Evolutionary conservation across 371 early-diverging fungal species (phyloP), one percentile per base, ranked within the genome.

Genomic region (Mucor plumbeus): DNA sequence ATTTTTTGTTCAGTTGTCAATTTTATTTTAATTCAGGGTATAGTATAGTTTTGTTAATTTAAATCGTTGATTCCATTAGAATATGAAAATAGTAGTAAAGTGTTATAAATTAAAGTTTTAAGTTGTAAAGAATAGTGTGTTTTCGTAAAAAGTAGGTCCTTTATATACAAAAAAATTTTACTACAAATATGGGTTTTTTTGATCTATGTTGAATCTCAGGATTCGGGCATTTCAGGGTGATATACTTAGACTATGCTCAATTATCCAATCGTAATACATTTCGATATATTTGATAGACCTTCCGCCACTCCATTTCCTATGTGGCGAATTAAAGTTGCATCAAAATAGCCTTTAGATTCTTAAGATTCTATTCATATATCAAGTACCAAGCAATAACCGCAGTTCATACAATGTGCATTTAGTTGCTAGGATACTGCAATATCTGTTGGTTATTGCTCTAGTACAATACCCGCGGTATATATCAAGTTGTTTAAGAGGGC

Each of bases 231-330:
- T 44, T 15, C 50, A 62, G 62, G 62, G 35, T 38, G 19, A 0
- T 19, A 36, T 19, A 26, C 26, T 44, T 21, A 62, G 33, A 48
- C 21, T 41, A 40, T 40, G 31, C 14, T 6, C 15, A 13, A 21
- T 9, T 17, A 36, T 13, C 62, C 62, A 62, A 62, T 62, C 48
- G 53, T 50, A 35, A 19, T n/a, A 7, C 17, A 0, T 31, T 43
- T 60, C 60, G 60, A 60, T 60, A 43, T 60, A 60, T 43, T 60
- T 60, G 60, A 60, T 60, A 60, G 19, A 43, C 33, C 5, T 43
- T 43, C 44, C 44, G 44, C 44, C 44, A 44, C 44, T 44, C 44
- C 44, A 44, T 17, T 17, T 44, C 44, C 44, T 60, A 26, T 26
- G 60, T 43, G 60, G 43, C 44, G 60, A 60, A 43, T 43, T 31